Evolutionary conservation across 2,329 filamentous ascomycete genomes (phyloP).

Genomic region (Monosporascus sp.): DNA sequence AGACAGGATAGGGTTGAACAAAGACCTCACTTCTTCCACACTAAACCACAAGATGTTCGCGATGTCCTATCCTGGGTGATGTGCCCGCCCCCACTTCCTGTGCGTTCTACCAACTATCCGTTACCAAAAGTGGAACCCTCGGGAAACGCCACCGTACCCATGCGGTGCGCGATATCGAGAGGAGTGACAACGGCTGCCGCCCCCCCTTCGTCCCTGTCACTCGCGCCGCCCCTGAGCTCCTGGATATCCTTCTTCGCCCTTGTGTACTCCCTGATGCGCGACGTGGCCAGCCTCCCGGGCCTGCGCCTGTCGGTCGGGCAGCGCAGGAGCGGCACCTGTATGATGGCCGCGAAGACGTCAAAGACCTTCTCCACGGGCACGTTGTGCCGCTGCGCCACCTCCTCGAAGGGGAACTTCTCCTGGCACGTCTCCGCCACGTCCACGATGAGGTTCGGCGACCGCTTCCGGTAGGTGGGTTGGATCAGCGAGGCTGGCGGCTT

Average conservation of each 20-base stretch:
- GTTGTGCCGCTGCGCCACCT: slow-evolving; percentile 40
- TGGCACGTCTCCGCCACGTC: slow-evolving; percentile 46
- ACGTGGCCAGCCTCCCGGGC: slow-evolving; percentile 35
- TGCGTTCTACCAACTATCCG: background rate
- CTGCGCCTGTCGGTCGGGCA: slow-evolving; percentile 39
- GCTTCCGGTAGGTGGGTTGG: slow-evolving; percentile 29
- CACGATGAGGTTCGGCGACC: slow-evolving; percentile 35
- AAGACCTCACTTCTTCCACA: too few relatives aligned
- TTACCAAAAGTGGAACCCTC: slow-evolving; percentile 12
- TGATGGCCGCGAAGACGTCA: slow-evolving; percentile 42
- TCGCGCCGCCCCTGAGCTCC: slow-evolving; percentile 4
- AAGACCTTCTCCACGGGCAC: slow-evolving; percentile 37
- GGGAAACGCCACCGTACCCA: slow-evolving; percentile 19
- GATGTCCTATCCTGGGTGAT: too few relatives aligned
- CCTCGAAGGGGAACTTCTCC: slow-evolving; percentile 39
- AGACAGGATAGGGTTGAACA: background rate
- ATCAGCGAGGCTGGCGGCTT: slow-evolving; percentile 22
- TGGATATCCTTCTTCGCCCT: slow-evolving; percentile 34
- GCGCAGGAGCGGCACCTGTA: slow-evolving; percentile 42
- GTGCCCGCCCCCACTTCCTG: too few relatives aligned
- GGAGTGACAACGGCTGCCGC: slow-evolving; percentile 7
- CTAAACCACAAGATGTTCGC: too few relatives aligned
- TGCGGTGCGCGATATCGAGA: slow-evolving; percentile 15
- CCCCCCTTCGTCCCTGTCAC: background rate
- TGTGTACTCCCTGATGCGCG: slow-evolving; percentile 37